Evolutionary conservation across 768 basidiomycete species (phyloP).

Genomic region (Postia placenta): DNA sequence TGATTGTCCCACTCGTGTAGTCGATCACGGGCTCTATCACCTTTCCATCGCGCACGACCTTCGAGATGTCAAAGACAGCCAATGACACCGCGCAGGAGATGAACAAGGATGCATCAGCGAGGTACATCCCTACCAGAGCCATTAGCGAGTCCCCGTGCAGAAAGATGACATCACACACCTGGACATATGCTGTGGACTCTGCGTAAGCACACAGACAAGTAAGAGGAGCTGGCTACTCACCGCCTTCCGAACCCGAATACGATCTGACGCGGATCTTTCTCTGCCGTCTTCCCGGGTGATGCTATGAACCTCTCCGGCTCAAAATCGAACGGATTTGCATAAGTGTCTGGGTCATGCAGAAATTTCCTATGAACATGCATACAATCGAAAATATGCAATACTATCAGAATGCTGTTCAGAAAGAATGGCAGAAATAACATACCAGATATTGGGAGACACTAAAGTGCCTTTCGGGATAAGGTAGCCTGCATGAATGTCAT

Average conservation of each 20-base stretch:
- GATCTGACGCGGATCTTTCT: constrained; percentile 23
- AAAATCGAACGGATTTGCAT: constrained; percentile 19
- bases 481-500: constrained; percentile 54
- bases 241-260: constrained; percentile 32
- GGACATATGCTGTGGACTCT: constrained; percentile 15
- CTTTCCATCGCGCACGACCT: constrained; percentile 18
- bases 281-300: constrained; percentile 4
- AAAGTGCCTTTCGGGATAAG: constrained; percentile 57
- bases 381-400: not conserved
- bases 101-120: constrained; percentile 34
- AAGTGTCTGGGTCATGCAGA: constrained; percentile 19
- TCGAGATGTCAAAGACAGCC: constrained; percentile 29
- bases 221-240: not conserved
- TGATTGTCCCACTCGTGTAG: constrained; percentile 17
- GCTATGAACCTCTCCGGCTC: constrained; percentile 24
- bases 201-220: not conserved
- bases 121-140: constrained; percentile 28
- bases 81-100: constrained; percentile 31
- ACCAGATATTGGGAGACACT: constrained; percentile 29
- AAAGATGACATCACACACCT: constrained; percentile 21
- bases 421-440: not conserved
- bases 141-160: not conserved
- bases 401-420: not conserved
- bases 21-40: constrained; percentile 19
- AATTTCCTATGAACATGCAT: constrained; percentile 15